A percentile compares a stretch with the other conserved stretches of the same genome.
phyloP scores from a whole-genome alignment of 78 protist genomes.

The Polysphondylium violaceum region DNA sequence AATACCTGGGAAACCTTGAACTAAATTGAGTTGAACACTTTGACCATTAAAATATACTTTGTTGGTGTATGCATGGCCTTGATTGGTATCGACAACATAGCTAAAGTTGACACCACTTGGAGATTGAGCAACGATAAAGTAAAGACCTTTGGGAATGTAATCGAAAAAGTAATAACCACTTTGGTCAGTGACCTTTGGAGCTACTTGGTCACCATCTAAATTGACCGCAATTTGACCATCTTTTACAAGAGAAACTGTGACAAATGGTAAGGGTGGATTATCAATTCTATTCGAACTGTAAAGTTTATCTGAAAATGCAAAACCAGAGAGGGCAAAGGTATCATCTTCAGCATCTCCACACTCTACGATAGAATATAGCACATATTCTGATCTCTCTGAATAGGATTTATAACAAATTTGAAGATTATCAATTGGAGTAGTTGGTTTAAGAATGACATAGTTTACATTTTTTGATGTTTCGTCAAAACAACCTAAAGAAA shows the following conservation, averaged over 20 bases:
- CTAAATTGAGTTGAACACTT: neutral
- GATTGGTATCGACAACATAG: neutral
- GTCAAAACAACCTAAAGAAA: conserved; percentile 34
- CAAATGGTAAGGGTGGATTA: neutral
- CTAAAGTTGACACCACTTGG: neutral
- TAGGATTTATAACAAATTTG: conserved; percentile 29
- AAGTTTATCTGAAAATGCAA: neutral
- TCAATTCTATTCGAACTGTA: neutral
- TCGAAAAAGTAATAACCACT: conserved; percentile 33
- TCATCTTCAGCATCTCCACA: neutral
- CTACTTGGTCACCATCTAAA: neutral
- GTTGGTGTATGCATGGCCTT: neutral
- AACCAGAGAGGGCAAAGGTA: conserved; percentile 19
- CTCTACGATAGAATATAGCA: neutral
- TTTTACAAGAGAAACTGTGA: neutral
- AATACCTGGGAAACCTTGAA: neutral
- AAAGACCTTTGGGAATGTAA: neutral
- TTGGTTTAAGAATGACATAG: neutral
- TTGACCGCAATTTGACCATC: neutral
- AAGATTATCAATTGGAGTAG: neutral
- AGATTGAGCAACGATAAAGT: neutral
- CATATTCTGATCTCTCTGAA: conserved; percentile 13
- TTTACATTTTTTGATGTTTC: neutral
- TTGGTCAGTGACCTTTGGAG: neutral
- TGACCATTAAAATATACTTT: neutral